Percentiles rank a stretch among this genome's conserved stretches.
These are phyloP conservation scores for Adansonia grandidieri DNA, from an alignment of 441 rosid species.

Conservation along the genomic window DNA sequence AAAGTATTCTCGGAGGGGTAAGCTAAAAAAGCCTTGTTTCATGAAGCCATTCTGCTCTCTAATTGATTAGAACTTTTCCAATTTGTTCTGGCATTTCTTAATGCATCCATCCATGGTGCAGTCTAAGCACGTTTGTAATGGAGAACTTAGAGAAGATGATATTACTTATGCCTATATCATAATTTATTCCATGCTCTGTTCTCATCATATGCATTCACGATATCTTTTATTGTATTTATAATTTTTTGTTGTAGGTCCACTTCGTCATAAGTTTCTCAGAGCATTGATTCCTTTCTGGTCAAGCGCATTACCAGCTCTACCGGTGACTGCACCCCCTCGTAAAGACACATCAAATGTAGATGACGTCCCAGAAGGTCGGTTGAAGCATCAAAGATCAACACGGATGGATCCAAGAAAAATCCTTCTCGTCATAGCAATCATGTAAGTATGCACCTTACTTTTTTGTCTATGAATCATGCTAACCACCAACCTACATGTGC, in stretches of 20 bases:
- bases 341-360: conserved; percentile 70
- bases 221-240: neutral
- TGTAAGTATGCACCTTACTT: conserved; percentile 49
- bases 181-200: neutral
- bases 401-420: conserved; percentile 90
- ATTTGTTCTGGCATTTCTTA: conserved; percentile 3
- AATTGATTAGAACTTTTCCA: conserved; percentile 7
- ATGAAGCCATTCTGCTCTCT: neutral
- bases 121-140: neutral
- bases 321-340: conserved; percentile 93
- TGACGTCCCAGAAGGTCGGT: conserved; percentile 67
- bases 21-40: conserved; percentile 28
- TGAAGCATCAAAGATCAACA: conserved; percentile 69
- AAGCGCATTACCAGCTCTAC: conserved; percentile 89
- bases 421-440: conserved; percentile 86
- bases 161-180: neutral
- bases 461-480: neutral
- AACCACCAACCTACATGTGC: neutral
- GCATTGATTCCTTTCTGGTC: conserved; percentile 99
- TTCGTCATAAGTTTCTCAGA: conserved; percentile 87
- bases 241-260: conserved; percentile 62
- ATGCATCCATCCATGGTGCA: conserved; percentile 4
- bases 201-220: neutral
- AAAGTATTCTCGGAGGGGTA: conserved; percentile 91
- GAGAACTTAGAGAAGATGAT: neutral